Percentiles rank a stretch among this genome's conserved stretches.
Conservation (phyloP, 2,329 filamentous ascomycete species). For the Arthrobotrys sphaeroides region DNA sequence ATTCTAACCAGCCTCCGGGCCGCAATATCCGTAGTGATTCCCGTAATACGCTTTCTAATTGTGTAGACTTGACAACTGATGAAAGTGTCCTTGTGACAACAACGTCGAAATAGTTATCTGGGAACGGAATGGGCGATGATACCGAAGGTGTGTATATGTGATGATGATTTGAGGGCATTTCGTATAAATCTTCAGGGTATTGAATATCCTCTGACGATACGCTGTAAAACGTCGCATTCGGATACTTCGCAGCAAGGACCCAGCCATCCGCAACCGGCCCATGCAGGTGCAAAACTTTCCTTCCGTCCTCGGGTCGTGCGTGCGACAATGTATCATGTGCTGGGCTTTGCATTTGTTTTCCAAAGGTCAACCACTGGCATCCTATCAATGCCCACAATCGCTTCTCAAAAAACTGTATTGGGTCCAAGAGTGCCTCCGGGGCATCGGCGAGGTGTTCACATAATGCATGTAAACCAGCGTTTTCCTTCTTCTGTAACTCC, state of each 20-base stretch:
- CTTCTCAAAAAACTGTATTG: constrained; percentile 51
- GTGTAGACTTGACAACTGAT: constrained; percentile 43
- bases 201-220: constrained; percentile 40
- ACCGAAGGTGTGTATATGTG: constrained; percentile 51
- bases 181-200: constrained; percentile 31
- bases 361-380: constrained; percentile 54
- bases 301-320: constrained; percentile 41
- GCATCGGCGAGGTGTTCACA: constrained; percentile 43
- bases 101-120: constrained; percentile 54
- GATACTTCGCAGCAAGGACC: constrained; percentile 55
- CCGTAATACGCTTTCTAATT: constrained; percentile 45
- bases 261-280: constrained; percentile 53
- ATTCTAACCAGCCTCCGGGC: constrained; percentile 54
- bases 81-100: constrained; percentile 50
- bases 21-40: constrained; percentile 53
- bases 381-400: constrained; percentile 51
- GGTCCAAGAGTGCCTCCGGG: constrained; percentile 35
- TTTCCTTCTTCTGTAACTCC: constrained; percentile 39
- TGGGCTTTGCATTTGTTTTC: constrained; percentile 53
- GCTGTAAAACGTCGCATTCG: constrained; percentile 49
- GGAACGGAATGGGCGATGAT: constrained; percentile 53
- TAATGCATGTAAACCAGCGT: constrained; percentile 42
- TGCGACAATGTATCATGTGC: constrained; percentile 50
- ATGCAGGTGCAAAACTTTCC: constrained; percentile 51
- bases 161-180: constrained; percentile 50